Evolutionary conservation across 352 stramenopile species (phyloP).

Genomic region (Phytophthora pseudosyringae): DNA sequence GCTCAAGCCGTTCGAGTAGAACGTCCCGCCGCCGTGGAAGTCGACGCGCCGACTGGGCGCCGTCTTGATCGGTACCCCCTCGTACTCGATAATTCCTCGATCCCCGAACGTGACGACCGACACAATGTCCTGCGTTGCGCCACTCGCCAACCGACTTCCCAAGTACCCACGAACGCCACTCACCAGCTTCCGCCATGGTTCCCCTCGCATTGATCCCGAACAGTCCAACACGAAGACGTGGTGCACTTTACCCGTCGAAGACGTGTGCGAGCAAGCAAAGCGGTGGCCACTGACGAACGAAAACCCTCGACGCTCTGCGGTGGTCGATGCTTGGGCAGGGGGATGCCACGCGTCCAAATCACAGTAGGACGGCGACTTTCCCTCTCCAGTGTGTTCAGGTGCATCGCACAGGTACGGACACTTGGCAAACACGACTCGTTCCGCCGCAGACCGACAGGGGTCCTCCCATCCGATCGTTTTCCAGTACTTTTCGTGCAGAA

Average conservation of each 20-base stretch:
- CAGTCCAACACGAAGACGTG: constrained; percentile 60
- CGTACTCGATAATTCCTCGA: constrained; percentile 34
- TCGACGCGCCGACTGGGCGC: constrained; percentile 9
- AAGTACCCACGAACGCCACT: constrained; percentile 39
- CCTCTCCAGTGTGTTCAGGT: constrained; percentile 34
- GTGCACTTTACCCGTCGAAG: constrained; percentile 26
- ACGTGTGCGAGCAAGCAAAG: constrained; percentile 46
- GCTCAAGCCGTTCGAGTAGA: constrained; percentile 41
- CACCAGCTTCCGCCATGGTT: constrained; percentile 34
- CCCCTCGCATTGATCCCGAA: constrained; percentile 53
- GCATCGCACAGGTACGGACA: constrained; percentile 47
- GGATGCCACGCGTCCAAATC: constrained; percentile 45
- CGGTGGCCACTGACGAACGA: constrained; percentile 41
- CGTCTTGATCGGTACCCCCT: constrained; percentile 18
- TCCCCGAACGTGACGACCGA: constrained; percentile 51
- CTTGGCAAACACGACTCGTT: constrained; percentile 39
- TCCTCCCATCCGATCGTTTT: constrained; percentile 61
- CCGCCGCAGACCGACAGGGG: constrained; percentile 37
- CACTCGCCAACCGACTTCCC: constrained; percentile 32
- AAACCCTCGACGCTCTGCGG: background rate
- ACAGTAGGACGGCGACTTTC: constrained; percentile 31
- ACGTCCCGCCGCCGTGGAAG: constrained; percentile 40
- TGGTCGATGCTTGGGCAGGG: background rate
- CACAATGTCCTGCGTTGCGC: constrained; percentile 38
- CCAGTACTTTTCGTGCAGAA: constrained; percentile 56